A percentile compares a stretch with the other conserved stretches of the same genome.
Evolutionary conservation across 208 protist species (phyloP).

Genomic region (Polymyxa betae): DNA sequence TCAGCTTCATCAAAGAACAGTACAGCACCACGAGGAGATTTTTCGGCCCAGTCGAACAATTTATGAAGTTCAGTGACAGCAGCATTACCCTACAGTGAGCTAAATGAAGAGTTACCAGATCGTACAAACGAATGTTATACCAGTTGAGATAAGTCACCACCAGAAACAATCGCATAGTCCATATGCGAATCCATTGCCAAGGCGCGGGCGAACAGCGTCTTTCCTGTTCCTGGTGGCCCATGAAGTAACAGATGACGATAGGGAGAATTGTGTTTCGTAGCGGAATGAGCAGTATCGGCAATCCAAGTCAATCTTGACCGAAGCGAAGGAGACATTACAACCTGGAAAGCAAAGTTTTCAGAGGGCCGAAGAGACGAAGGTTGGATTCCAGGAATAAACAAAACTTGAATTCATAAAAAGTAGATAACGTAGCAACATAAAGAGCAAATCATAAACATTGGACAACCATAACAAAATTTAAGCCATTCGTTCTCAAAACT

Average conservation of each 20-base stretch:
- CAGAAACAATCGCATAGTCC: constrained; percentile 55
- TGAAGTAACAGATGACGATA: constrained; percentile 23
- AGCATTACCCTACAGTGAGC: neutral
- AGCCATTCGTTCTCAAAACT: no score
- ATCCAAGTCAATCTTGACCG: neutral
- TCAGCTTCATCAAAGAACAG: constrained; percentile 58
- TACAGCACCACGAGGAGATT: constrained; percentile 25
- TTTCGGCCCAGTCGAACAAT: constrained; percentile 55
- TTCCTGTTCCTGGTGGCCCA: no score
- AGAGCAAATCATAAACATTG: no score
- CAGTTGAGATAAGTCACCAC: constrained; percentile 20
- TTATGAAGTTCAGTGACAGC: constrained; percentile 57
- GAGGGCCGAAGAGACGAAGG: no score
- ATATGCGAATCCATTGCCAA: constrained; percentile 20
- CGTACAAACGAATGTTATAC: no score
- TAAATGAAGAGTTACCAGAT: neutral
- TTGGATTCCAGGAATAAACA: no score
- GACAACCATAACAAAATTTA: no score
- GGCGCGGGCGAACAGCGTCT: constrained; percentile 7
- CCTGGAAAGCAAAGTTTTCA: neutral
- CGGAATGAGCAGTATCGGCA: neutral
- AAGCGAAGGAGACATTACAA: neutral
- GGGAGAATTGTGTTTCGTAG: constrained; percentile 4
- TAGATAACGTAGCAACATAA: no score
- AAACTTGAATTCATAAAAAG: no score